A percentile compares a stretch with the other conserved stretches of the same genome.
Evolutionary conservation across 2,329 filamentous ascomycete species (phyloP).

Genomic region (Stemphylium beticola): DNA sequence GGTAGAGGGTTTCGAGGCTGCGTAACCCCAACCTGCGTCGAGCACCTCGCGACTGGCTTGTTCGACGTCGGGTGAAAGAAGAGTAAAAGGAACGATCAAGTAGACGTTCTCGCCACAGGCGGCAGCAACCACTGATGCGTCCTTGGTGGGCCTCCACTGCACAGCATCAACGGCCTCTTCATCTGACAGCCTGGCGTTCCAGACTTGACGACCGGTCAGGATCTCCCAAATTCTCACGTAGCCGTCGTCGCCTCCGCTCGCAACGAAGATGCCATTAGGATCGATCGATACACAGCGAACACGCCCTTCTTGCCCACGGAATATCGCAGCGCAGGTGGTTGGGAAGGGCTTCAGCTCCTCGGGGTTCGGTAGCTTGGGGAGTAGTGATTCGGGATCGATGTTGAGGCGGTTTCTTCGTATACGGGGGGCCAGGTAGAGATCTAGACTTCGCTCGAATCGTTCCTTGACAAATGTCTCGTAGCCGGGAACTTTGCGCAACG

Average conservation of each 20-base stretch:
- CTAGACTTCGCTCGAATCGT: slow-evolving; percentile 92
- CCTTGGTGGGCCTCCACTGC: slow-evolving; percentile 84
- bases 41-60: slow-evolving; percentile 76
- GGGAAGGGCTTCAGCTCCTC: slow-evolving; percentile 96
- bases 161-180: slow-evolving; percentile 84
- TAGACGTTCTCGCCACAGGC: slow-evolving; percentile 85
- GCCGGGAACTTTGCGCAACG: slow-evolving; percentile 88
- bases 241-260: slow-evolving; percentile 93
- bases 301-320: slow-evolving; percentile 84
- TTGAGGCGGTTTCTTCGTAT: slow-evolving; percentile 93
- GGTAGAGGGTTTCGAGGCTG: slow-evolving; percentile 67
- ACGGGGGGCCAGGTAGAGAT: slow-evolving; percentile 92
- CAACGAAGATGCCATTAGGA: slow-evolving; percentile 82
- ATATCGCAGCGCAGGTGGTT: slow-evolving; percentile 84
- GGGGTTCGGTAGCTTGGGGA: slow-evolving; percentile 91
- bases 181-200: slow-evolving; percentile 78
- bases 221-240: slow-evolving; percentile 91
- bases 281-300: slow-evolving; percentile 86
- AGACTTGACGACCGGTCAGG: slow-evolving; percentile 83
- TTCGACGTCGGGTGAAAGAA: slow-evolving; percentile 75
- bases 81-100: slow-evolving; percentile 73
- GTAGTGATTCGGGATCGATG: slow-evolving; percentile 90
- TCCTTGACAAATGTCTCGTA: slow-evolving; percentile 93
- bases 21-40: slow-evolving; percentile 92
- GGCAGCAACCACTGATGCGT: slow-evolving; percentile 80